Conservation (phyloP, 148 eudicot genomes). For the Selenicereus undatus region DNA sequence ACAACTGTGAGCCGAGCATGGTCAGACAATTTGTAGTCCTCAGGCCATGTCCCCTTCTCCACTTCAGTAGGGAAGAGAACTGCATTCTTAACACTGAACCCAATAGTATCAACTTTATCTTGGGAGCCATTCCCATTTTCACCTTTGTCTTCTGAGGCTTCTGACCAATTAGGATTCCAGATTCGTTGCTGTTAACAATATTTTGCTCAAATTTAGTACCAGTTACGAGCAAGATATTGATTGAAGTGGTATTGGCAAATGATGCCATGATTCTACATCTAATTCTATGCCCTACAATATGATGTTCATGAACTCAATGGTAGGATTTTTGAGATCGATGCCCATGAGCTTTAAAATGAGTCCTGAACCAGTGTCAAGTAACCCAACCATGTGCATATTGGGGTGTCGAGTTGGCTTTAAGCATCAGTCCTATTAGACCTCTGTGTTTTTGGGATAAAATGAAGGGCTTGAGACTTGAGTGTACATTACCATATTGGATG, state of each 20-base stretch:
- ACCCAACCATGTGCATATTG: too few relatives aligned
- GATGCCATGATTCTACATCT: not conserved
- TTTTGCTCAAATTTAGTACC: slow-evolving; percentile 6
- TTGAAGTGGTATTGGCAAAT: not conserved
- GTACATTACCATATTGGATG: not conserved
- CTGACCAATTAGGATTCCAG: slow-evolving; percentile 65
- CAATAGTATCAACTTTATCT: slow-evolving; percentile 57
- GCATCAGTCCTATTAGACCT: not conserved
- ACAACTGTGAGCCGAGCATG: slow-evolving; percentile 98
- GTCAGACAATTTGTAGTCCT: slow-evolving; percentile 91
- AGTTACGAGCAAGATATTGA: not conserved
- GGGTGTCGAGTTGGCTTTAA: too few relatives aligned
- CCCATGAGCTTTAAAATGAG: too few relatives aligned
- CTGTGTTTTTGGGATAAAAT: not conserved
- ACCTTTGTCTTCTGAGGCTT: slow-evolving; percentile 33
- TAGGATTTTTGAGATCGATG: too few relatives aligned
- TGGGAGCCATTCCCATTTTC: slow-evolving; percentile 31
- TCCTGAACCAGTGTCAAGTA: too few relatives aligned
- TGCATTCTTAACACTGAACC: slow-evolving; percentile 89
- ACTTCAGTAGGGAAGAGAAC: slow-evolving; percentile 95
- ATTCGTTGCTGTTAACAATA: slow-evolving; percentile 58
- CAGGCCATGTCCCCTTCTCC: slow-evolving; percentile 97
- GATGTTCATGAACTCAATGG: too few relatives aligned
- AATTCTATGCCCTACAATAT: not conserved
- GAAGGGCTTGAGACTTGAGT: not conserved